A percentile compares a stretch with the other conserved stretches of the same genome.
phyloP scores from a whole-genome alignment of 2,329 filamentous ascomycete species.

The Trichophyton benhamiae region DNA sequence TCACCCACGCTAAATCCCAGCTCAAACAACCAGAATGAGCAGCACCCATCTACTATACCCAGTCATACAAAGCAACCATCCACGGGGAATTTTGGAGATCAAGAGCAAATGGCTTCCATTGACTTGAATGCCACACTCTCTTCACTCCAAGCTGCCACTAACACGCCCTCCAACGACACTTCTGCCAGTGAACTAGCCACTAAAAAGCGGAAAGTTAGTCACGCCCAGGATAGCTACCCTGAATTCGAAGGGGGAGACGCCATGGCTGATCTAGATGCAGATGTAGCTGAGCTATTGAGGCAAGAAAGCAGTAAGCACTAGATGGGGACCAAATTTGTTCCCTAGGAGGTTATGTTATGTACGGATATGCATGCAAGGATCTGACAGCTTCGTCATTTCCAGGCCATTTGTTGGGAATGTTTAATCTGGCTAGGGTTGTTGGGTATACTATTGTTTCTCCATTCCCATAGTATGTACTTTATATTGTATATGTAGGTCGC shows the following conservation, averaged over 20 bases:
- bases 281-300: constrained; percentile 47
- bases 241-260: constrained; percentile 41
- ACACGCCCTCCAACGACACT: neutral
- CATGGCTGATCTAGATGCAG: constrained; percentile 47
- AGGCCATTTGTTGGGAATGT: neutral
- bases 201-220: constrained; percentile 40
- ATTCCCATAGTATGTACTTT: neutral
- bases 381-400: neutral
- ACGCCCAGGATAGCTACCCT: constrained; percentile 31
- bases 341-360: neutral
- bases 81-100: neutral
- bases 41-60: neutral
- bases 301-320: constrained; percentile 27
- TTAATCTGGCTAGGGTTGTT: neutral
- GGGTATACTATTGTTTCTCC: neutral
- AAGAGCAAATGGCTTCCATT: neutral
- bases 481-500: neutral
- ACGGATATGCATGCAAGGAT: neutral
- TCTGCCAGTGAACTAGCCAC: constrained; percentile 19
- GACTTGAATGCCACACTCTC: neutral
- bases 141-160: neutral
- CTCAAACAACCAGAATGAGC: neutral
- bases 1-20: constrained; percentile 30
- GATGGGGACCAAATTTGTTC: too few species aligned
- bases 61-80: neutral